A percentile compares a stretch with the other conserved stretches of the same genome.
Evolutionary conservation across 441 rosid genomes (phyloP).

Genomic region (Eutrema salsugineum): DNA sequence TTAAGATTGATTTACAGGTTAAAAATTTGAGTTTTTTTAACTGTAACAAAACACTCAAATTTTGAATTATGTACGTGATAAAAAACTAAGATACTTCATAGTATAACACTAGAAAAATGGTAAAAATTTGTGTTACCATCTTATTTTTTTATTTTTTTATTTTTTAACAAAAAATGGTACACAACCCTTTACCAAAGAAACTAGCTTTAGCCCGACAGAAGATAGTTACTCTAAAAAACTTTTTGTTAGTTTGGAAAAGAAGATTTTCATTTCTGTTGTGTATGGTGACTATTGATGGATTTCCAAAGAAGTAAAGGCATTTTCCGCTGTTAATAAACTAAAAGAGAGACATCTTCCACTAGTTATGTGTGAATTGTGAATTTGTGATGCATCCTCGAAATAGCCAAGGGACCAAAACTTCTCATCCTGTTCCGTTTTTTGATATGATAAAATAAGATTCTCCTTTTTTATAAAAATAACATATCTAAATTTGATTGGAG

Average conservation of each 20-base stretch:
- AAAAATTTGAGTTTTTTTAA: too few species aligned
- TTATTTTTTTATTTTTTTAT: too few species aligned
- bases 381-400: conserved; percentile 18
- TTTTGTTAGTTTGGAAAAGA: neutral
- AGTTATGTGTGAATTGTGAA: too few species aligned
- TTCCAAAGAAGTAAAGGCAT: neutral
- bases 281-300: neutral
- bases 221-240: neutral
- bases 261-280: neutral
- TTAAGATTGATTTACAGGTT: too few species aligned
- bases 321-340: neutral
- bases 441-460: conserved; percentile 7
- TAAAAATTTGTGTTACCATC: too few species aligned
- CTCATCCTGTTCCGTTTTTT: conserved; percentile 11
- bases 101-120: too few species aligned
- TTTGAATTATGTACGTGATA: too few species aligned
- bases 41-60: too few species aligned
- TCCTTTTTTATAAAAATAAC: neutral
- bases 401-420: conserved; percentile 14
- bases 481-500: conserved; percentile 10
- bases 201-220: neutral
- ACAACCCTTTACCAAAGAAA: neutral
- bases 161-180: too few species aligned
- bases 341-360: conserved; percentile 10
- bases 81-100: too few species aligned